phyloP scores from a whole-genome alignment of 805 yeast species.

The Barnettozyma wickerhamii region DNA sequence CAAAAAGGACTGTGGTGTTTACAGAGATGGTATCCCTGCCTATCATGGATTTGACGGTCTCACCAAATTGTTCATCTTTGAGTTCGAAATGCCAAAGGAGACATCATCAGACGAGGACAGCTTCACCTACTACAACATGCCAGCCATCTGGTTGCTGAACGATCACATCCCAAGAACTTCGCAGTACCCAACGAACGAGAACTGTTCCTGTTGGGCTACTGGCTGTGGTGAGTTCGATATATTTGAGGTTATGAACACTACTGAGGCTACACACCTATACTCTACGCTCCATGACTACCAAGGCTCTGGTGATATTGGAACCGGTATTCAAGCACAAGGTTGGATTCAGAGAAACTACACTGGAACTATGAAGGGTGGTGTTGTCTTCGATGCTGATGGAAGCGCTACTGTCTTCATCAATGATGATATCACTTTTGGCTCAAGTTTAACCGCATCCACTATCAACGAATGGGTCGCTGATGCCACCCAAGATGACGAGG shows the following conservation, averaged over 20 bases:
- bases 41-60: constrained; percentile 65
- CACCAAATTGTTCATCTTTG: constrained; percentile 68
- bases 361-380: constrained; percentile 64
- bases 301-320: constrained; percentile 57
- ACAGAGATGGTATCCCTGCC: constrained; percentile 70
- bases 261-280: constrained; percentile 51
- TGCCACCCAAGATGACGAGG: constrained; percentile 27
- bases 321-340: constrained; percentile 56
- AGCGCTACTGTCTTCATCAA: constrained; percentile 57
- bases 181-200: constrained; percentile 56
- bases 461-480: constrained; percentile 42
- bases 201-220: constrained; percentile 72
- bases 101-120: constrained; percentile 28
- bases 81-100: constrained; percentile 65
- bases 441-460: constrained; percentile 39
- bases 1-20: constrained; percentile 65
- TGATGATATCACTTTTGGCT: constrained; percentile 46
- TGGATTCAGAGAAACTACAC: constrained; percentile 50
- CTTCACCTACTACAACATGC: constrained; percentile 47
- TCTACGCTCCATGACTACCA: constrained; percentile 76
- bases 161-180: constrained; percentile 73
- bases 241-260: constrained; percentile 66
- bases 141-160: constrained; percentile 74
- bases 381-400: constrained; percentile 59
- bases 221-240: constrained; percentile 81